Base-by-base conservation (phyloP, 176 grass and related monocot genomes). In the Poa pratensis region DNA sequence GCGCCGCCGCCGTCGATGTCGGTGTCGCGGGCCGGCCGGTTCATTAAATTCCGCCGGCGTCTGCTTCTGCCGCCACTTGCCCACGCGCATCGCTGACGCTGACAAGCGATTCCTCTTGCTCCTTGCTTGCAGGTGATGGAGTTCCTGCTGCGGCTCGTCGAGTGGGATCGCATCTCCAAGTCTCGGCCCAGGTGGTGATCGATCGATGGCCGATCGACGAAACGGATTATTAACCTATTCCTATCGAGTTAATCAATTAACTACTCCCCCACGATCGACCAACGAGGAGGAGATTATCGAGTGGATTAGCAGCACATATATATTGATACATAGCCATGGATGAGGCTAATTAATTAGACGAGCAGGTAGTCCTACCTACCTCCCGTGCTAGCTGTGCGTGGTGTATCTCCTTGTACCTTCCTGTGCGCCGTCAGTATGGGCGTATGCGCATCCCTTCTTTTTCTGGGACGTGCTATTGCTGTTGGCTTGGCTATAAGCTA, bases 91-190 rank as follows among this genome's bases (percentile, higher is more conserved):
- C 26, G n/a, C 13, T 35, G 72, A 79, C 55, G 51, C 79, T 77
- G 86, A 87, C 63, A 28, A 65, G 20, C 24, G 66, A 37, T 72
- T 52, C 30, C 43, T 23, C 50, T 69, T 27, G 1, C 48, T 19
- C 17, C 16, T 4, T 14, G 13, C 11, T 15, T 85, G 77, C 82
- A 89, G 87, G 82, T 89, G 61, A 89, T 89, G 87, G 87, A 89
- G 49, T 85, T 89, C 61, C 77, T 89, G 27, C 77, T 89, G 69
- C 77, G 87, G 61, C 70, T 89, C 40, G 87, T 89, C 27, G 87
- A 89, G 82, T 76, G 82, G 87, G 61, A 85, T 83, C 82, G 82
- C 61, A 77, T 89, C 77, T 85, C 87, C 60, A 80, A 85, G 77
- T 62, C 70, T 11, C 60, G 77, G 27, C 82, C 87, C 14, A 85